Base-by-base conservation (phyloP, 768 basidiomycete species). In the Myochromella boudieri region DNA sequence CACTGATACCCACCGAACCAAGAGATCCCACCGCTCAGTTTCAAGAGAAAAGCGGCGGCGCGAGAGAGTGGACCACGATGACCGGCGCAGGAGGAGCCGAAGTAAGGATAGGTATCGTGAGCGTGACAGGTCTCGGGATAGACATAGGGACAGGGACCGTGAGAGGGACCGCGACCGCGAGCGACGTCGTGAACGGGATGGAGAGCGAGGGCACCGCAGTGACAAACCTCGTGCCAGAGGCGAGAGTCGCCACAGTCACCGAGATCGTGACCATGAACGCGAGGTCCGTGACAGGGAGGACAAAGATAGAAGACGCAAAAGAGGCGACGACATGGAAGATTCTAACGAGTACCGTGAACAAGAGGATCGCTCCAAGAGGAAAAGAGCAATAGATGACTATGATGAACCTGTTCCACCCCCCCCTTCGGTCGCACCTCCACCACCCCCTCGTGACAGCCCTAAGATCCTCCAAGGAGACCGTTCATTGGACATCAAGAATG, bases 1-100 rank as follows among this genome's bases (percentile, higher is more conserved):
- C 3, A 82, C 82, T 28, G 87, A 89, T 62, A 91, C 87, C 8
- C 80, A 82, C 55, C 81, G 79, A 34, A 89, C 87, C 17, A 77
- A 74, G 55, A 77, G 78, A 48, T 90, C 87, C 37, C 86, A 88
- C 57, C 75, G 81, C 51, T 91, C 90, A 8, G 70, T 68, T 42
- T 91, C 89, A 18, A 74, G 79, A 56, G 87, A 85, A 41, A 76
- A 72, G 56, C 71, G 75, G 44, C 75, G 78, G 17, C 72, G 79
- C 27, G 75, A 76, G 26, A 72, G 71, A 50, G 71, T 57, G 43
- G 79, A 85, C 3, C 70, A 79, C 36, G 77, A 81, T 22, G 84
- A 87, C 41, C 80, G 80, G 51, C 81, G 77, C 51, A 77, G 70
- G 52, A 76, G 77, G 42, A 84, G 82, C 58, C 78, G 79, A 29